A percentile compares a stretch with the other conserved stretches of the same genome.
These are phyloP conservation scores for Penstemon barbatus DNA, from an alignment of 257 asterid species.

Conservation along the genomic window DNA sequence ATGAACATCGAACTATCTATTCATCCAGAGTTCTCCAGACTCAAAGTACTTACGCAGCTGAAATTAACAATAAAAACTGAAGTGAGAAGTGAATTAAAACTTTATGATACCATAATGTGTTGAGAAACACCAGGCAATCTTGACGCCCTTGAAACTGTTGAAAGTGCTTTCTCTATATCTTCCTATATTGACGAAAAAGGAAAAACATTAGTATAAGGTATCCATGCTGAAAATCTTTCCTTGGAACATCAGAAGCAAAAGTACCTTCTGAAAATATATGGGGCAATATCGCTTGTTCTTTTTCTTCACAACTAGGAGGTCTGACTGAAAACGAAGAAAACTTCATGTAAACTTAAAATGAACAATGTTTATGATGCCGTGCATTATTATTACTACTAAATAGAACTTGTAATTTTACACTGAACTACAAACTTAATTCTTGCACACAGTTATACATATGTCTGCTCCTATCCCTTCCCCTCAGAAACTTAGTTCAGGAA, in stretches of 20 bases:
- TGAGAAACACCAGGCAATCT: constrained; percentile 63
- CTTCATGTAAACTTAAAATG: constrained; percentile 13
- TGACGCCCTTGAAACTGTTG: constrained; percentile 53
- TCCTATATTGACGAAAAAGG: constrained; percentile 50
- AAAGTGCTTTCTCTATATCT: constrained; percentile 82
- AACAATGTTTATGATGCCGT: constrained; percentile 1
- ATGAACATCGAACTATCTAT: constrained; percentile 3
- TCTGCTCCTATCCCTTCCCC: no score
- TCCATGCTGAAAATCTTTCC: constrained; percentile 5
- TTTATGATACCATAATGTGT: constrained; percentile 65
- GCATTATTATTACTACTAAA: background rate
- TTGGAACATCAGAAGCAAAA: constrained; percentile 6
- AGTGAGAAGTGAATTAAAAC: constrained; percentile 14
- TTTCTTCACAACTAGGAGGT: constrained; percentile 85
- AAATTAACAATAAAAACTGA: constrained; percentile 15
- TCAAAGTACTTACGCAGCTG: constrained; percentile 15
- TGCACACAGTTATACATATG: no score
- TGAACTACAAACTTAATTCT: background rate
- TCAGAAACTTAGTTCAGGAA: background rate
- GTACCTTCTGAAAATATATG: constrained; percentile 86
- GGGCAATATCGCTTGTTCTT: constrained; percentile 74
- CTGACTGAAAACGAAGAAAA: constrained; percentile 62
- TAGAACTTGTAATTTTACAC: background rate
- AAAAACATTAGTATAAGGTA: constrained; percentile 19
- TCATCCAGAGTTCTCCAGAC: constrained; percentile 18